phyloP scores from a whole-genome alignment of 2,329 filamentous ascomycete species.

The Hypoxylon sp. region DNA sequence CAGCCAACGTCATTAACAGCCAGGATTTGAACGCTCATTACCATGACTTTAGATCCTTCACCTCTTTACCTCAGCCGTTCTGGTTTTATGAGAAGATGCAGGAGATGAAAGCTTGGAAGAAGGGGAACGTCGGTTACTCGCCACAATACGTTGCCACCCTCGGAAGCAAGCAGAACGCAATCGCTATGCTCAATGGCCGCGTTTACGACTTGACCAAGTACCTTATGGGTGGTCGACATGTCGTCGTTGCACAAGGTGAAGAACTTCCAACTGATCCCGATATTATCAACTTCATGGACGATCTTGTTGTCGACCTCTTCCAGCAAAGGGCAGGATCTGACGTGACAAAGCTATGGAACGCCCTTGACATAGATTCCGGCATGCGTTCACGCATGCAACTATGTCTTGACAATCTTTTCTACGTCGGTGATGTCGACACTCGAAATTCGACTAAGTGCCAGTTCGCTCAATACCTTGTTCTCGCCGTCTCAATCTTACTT shows the following conservation, averaged over 20 bases:
- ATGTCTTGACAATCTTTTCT: conserved; percentile 95
- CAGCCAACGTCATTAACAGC: conserved; percentile 72
- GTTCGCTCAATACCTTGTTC: conserved; percentile 89
- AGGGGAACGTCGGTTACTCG: conserved; percentile 89
- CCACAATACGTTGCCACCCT: conserved; percentile 80
- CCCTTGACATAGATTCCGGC: conserved; percentile 69
- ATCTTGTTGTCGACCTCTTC: conserved; percentile 81
- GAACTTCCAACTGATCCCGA: conserved; percentile 59
- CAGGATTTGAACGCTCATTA: conserved; percentile 82
- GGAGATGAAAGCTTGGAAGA: conserved; percentile 83
- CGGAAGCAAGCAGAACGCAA: conserved; percentile 70
- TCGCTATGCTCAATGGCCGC: conserved; percentile 82
- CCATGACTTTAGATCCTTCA: conserved; percentile 92
- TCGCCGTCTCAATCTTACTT: conserved; percentile 85
- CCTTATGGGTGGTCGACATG: conserved; percentile 77
- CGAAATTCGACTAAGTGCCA: conserved; percentile 86
- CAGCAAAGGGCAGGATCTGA: conserved; percentile 80
- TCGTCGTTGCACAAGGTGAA: conserved; percentile 69
- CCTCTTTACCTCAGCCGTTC: conserved; percentile 84
- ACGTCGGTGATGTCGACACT: conserved; percentile 91
- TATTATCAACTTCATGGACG: conserved; percentile 84
- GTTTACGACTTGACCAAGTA: conserved; percentile 95
- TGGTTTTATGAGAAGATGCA: conserved; percentile 95
- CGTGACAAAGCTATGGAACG: conserved; percentile 85
- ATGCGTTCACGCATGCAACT: conserved; percentile 77